These are phyloP conservation scores for Leucogyrophana mollusca DNA, from an alignment of 768 basidiomycete species.

Conservation along the genomic window DNA sequence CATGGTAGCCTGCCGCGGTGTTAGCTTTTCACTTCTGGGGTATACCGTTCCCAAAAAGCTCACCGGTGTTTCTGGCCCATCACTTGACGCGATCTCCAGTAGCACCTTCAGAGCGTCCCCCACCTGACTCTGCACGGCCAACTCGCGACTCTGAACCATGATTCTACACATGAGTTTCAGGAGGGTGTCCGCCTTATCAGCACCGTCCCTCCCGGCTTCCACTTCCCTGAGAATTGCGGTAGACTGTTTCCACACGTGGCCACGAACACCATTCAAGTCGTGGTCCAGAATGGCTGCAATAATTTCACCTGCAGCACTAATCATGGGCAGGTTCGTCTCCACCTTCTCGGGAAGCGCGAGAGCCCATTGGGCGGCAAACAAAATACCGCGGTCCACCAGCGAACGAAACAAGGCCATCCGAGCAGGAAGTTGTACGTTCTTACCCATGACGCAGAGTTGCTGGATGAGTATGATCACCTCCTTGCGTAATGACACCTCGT, in stretches of 20 bases:
- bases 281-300: constrained; percentile 86
- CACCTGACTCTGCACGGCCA: constrained; percentile 88
- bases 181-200: constrained; percentile 71
- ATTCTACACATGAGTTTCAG: constrained; percentile 73
- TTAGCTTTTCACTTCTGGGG: constrained; percentile 5
- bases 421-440: constrained; percentile 89
- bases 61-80: constrained; percentile 36
- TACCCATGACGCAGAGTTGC: constrained; percentile 92
- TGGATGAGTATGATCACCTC: constrained; percentile 88
- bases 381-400: constrained; percentile 83
- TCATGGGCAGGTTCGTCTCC: constrained; percentile 49
- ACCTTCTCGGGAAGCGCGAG: constrained; percentile 66
- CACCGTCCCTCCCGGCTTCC: constrained; percentile 51
- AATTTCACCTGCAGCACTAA: constrained; percentile 84
- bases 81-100: constrained; percentile 68
- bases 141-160: constrained; percentile 75
- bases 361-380: constrained; percentile 93
- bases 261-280: constrained; percentile 82
- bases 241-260: constrained; percentile 82
- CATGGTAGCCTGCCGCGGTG: constrained; percentile 23
- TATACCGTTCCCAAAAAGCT: constrained; percentile 8
- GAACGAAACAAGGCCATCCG: constrained; percentile 84
- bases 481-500: constrained; percentile 55
- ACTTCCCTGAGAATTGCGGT: constrained; percentile 68
- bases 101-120: constrained; percentile 84